These are phyloP conservation scores for Neurospora tetrasperma DNA, from an alignment of 495 filamentous ascomycete species.

Conservation along the genomic window DNA sequence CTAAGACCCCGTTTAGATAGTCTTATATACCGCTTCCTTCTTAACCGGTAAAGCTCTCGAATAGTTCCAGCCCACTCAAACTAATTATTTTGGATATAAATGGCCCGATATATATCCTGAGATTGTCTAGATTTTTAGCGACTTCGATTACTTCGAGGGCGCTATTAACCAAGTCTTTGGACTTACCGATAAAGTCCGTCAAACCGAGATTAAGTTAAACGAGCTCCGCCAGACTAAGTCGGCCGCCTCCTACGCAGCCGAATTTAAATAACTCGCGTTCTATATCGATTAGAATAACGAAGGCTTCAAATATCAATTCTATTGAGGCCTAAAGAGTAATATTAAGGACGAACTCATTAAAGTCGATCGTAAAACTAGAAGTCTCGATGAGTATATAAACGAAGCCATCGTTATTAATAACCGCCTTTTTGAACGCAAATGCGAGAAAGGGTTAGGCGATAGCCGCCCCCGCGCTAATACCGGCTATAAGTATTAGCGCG, in stretches of 20 bases:
- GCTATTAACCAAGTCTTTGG: too few species aligned
- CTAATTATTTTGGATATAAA: too few species aligned
- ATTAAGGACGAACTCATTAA: constrained; percentile 1
- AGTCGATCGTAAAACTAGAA: not conserved
- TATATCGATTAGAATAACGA: not conserved
- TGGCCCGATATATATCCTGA: too few species aligned
- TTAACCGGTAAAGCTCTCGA: too few species aligned
- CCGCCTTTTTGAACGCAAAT: not conserved
- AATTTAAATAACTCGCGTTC: not conserved
- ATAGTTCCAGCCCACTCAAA: too few species aligned
- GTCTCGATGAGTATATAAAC: not conserved
- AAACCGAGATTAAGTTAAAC: too few species aligned
- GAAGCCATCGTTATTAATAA: not conserved
- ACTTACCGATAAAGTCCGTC: too few species aligned
- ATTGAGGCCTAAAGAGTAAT: not conserved
- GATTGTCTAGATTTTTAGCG: too few species aligned
- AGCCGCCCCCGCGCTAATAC: not conserved
- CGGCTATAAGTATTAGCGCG: not conserved
- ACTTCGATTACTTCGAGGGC: too few species aligned
- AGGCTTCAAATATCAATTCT: not conserved
- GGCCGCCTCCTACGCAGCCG: not conserved
- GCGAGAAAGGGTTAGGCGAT: not conserved
- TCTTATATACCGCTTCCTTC: too few species aligned
- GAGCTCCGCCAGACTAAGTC: not conserved
- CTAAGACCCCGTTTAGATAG: too few species aligned